Evolutionary conservation across 139 green algal species (phyloP).

Genomic region (Trebouxia sp.): DNA sequence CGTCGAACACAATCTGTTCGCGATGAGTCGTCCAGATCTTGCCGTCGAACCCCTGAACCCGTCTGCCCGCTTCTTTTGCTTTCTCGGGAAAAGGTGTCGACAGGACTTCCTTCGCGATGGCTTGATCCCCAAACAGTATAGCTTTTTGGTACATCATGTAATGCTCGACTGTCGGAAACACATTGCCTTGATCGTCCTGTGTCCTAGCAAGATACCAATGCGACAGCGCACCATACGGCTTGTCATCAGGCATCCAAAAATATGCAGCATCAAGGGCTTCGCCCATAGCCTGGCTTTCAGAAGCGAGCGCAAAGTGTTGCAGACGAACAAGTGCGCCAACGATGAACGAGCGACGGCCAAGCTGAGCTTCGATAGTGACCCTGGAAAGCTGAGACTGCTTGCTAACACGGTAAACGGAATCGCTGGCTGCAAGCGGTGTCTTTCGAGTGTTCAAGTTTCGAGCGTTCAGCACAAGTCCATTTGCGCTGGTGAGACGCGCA

Average conservation of each 20-base stretch:
- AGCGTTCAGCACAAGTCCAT: too few species aligned
- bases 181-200: not conserved
- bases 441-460: too few species aligned
- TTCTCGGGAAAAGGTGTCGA: not conserved
- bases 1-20: conserved; percentile 1
- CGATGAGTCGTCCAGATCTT: not conserved
- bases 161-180: not conserved
- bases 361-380: too few species aligned
- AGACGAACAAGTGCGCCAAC: too few species aligned
- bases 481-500: too few species aligned
- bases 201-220: not conserved
- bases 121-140: not conserved
- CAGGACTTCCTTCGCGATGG: not conserved
- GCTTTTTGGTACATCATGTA: conserved; percentile 26
- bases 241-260: not conserved
- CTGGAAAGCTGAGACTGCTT: too few species aligned
- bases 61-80: not conserved
- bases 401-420: too few species aligned
- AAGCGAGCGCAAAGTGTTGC: too few species aligned
- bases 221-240: not conserved
- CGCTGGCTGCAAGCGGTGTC: too few species aligned
- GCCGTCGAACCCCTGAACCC: not conserved
- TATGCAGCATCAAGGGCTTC: not conserved
- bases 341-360: too few species aligned
- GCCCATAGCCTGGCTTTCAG: too few species aligned